Evolutionary conservation across 345 rosid genomes (phyloP).

Genomic region (Gynandropsis gynandra): DNA sequence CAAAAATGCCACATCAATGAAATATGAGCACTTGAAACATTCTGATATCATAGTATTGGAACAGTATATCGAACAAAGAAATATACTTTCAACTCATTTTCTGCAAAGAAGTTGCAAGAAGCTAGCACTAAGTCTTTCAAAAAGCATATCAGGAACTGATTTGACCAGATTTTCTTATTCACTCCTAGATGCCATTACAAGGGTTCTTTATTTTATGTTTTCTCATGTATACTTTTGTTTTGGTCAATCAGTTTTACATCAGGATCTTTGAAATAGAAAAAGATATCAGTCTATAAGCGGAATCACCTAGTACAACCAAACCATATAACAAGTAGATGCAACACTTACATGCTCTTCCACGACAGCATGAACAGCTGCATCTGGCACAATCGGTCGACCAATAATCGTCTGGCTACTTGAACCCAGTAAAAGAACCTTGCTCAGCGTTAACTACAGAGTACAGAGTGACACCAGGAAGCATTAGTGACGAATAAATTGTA

Average conservation of each 20-base stretch:
- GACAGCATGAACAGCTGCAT: constrained; percentile 82
- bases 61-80: too few species aligned
- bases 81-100: too few species aligned
- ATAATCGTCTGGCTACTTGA: constrained; percentile 63
- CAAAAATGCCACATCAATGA: too few species aligned
- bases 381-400: constrained; percentile 82
- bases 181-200: neutral
- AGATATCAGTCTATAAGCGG: neutral
- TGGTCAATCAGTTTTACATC: too few species aligned
- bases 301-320: neutral
- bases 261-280: neutral
- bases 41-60: too few species aligned
- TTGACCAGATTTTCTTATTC: neutral
- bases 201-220: neutral
- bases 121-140: neutral
- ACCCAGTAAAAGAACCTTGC: constrained; percentile 82
- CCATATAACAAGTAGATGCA: constrained; percentile 9
- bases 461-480: neutral
- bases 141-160: neutral
- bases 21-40: too few species aligned
- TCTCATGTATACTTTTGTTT: too few species aligned
- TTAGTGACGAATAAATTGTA: neutral
- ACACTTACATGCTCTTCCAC: constrained; percentile 95
- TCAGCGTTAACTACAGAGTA: constrained; percentile 65
- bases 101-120: neutral